Conservation (phyloP, 768 basidiomycete species). For the Lepiota venenata region DNA sequence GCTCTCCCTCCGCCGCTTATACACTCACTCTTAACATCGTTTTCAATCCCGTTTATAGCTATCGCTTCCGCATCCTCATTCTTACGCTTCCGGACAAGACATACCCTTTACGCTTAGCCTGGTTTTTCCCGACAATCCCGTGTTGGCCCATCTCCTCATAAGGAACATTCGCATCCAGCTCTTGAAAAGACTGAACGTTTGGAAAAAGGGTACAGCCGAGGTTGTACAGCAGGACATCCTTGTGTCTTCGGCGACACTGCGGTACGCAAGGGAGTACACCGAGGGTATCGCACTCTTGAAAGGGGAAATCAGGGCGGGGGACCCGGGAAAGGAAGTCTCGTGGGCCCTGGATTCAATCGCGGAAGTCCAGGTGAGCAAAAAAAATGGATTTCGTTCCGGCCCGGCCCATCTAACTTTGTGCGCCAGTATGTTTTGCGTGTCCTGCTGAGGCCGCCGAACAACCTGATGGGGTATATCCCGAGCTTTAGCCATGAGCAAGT, state of each 20-base stretch:
- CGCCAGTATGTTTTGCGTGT: constrained; percentile 37
- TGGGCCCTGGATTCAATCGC: constrained; percentile 31
- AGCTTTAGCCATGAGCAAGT: constrained; percentile 32
- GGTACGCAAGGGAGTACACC: constrained; percentile 26
- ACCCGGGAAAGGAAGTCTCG: constrained; percentile 31
- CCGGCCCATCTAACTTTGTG: neutral
- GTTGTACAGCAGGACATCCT: constrained; percentile 25
- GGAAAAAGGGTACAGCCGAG: constrained; percentile 20
- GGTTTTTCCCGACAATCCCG: constrained; percentile 31
- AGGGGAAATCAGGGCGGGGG: constrained; percentile 33
- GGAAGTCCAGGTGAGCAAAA: constrained; percentile 23
- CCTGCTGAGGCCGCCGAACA: constrained; percentile 26
- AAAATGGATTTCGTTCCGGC: neutral
- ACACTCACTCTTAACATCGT: too few relatives aligned
- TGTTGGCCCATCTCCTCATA: constrained; percentile 32
- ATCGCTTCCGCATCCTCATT: constrained; percentile 31
- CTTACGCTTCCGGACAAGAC: constrained; percentile 35
- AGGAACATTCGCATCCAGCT: constrained; percentile 31
- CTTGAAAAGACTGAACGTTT: constrained; percentile 30
- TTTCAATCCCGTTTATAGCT: too few relatives aligned
- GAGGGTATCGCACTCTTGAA: constrained; percentile 32
- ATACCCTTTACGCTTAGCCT: constrained; percentile 37
- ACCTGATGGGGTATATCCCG: constrained; percentile 28
- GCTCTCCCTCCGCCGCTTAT: neutral
- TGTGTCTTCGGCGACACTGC: constrained; percentile 19